A percentile compares a stretch with the other conserved stretches of the same genome.
phyloP scores from a whole-genome alignment of 2,329 filamentous ascomycete genomes.

The Penicillium paneum region DNA sequence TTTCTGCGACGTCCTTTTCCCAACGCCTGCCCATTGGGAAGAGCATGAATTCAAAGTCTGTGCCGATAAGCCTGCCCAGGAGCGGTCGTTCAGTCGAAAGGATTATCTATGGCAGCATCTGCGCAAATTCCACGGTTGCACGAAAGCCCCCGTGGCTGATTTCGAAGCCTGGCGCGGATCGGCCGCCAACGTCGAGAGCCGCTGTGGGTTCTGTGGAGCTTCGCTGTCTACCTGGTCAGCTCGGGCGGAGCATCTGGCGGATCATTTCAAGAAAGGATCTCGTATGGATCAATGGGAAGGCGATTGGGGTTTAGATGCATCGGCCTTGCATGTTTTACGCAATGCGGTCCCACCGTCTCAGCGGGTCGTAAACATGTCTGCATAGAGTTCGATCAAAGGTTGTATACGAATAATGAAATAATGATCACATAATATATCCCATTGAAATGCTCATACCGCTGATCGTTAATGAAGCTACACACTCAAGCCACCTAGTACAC shows the following conservation, averaged over 20 bases:
- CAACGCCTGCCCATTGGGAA: conserved; percentile 47
- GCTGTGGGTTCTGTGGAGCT: conserved; percentile 54
- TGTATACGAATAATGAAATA: conserved; percentile 5
- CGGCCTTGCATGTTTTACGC: conserved; percentile 31
- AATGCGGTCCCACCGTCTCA: conserved; percentile 35
- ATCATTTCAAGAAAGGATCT: conserved; percentile 54
- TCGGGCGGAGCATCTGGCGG: conserved; percentile 52
- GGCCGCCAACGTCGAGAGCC: conserved; percentile 50
- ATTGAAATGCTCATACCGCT: conserved; percentile 7
- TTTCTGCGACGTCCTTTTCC: conserved; percentile 49
- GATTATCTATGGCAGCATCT: conserved; percentile 58
- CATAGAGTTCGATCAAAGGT: background rate
- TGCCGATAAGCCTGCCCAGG: conserved; percentile 49
- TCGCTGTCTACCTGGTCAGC: conserved; percentile 51
- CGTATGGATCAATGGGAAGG: conserved; percentile 56
- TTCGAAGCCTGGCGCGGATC: conserved; percentile 56
- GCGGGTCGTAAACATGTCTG: conserved; percentile 1
- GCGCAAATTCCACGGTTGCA: conserved; percentile 53
- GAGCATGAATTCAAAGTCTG: conserved; percentile 54
- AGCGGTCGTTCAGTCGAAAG: conserved; percentile 56
- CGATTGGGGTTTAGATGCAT: conserved; percentile 49
- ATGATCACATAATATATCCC: background rate
- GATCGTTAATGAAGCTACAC: conserved; percentile 2
- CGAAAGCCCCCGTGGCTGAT: conserved; percentile 47
- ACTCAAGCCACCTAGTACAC: background rate